phyloP scores from a whole-genome alignment of 2,329 filamentous ascomycete genomes.

The Zymoseptoria brevis region DNA sequence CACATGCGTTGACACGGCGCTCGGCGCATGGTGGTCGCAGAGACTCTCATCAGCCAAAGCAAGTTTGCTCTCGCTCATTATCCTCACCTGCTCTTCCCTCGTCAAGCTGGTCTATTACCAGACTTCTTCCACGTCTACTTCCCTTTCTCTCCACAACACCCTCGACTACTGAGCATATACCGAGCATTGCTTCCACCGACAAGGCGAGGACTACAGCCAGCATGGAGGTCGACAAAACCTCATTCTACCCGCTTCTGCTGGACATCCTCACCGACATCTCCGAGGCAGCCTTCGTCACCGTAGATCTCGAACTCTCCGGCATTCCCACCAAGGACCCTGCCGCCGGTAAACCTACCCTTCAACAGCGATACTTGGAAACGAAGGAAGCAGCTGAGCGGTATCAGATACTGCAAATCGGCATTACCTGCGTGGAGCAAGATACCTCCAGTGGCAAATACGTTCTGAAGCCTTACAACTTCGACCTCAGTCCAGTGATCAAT shows the following conservation, averaged over 20 bases:
- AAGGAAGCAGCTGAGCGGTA: slow-evolving; percentile 55
- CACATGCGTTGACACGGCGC: not conserved
- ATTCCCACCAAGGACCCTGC: slow-evolving; percentile 42
- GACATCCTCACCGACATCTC: slow-evolving; percentile 51
- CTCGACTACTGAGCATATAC: slow-evolving; percentile 4
- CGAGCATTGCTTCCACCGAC: slow-evolving; percentile 10
- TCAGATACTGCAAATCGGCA: slow-evolving; percentile 58
- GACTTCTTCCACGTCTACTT: slow-evolving; percentile 9
- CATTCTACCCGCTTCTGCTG: slow-evolving; percentile 46
- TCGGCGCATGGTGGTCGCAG: not conserved
- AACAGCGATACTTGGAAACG: slow-evolving; percentile 54
- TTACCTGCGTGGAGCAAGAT: slow-evolving; percentile 57
- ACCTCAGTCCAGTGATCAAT: slow-evolving; percentile 49
- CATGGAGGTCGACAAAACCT: slow-evolving; percentile 51
- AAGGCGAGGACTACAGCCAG: slow-evolving; percentile 8
- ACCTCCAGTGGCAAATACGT: slow-evolving; percentile 47
- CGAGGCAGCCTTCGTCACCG: slow-evolving; percentile 52
- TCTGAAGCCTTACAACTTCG: slow-evolving; percentile 57
- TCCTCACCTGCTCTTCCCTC: slow-evolving; percentile 13
- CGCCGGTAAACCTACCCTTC: slow-evolving; percentile 43
- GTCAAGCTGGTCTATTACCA: slow-evolving; percentile 8
- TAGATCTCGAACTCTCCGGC: slow-evolving; percentile 61
- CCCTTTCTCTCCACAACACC: slow-evolving; percentile 14
- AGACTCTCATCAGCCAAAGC: slow-evolving; percentile 2
- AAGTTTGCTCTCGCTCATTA: slow-evolving; percentile 15